Percentiles rank a stretch among this genome's conserved stretches.
Conservation (phyloP, 441 rosid species). For the Manihot esculenta region DNA sequence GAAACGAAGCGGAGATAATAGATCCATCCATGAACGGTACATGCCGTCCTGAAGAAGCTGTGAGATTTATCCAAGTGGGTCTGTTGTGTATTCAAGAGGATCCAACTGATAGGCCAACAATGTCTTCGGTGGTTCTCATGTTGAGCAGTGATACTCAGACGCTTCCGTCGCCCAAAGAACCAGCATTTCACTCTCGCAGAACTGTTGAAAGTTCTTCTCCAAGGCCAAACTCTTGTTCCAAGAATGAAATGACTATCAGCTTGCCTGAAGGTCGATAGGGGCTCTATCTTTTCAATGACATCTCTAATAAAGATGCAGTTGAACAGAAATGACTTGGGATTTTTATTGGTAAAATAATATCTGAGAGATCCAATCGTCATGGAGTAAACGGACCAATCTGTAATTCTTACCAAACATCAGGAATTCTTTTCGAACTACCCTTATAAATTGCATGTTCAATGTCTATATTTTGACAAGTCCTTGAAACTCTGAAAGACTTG, state of each 20-base stretch:
- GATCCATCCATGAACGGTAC: not conserved
- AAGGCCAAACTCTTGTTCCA: not conserved
- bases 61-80: not conserved
- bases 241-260: constrained; percentile 14
- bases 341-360: too few species aligned
- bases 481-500: too few species aligned
- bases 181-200: constrained; percentile 6
- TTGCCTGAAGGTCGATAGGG: not conserved
- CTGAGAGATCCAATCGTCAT: too few species aligned
- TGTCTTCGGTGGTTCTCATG: constrained; percentile 14
- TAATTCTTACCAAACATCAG: too few species aligned
- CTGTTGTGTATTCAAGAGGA: constrained; percentile 6
- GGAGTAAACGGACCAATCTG: too few species aligned
- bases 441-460: too few species aligned
- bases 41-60: not conserved
- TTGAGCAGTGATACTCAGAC: constrained; percentile 10
- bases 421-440: too few species aligned
- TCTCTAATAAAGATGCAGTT: too few species aligned
- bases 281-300: too few species aligned
- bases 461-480: too few species aligned
- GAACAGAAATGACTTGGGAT: too few species aligned
- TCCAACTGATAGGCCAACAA: constrained; percentile 12
- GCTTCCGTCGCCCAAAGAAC: constrained; percentile 9
- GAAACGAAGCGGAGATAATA: not conserved
- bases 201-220: not conserved